phyloP scores from a whole-genome alignment of 1,284 basidiomycete species.

The Cutaneotrichosporon cavernicola region DNA sequence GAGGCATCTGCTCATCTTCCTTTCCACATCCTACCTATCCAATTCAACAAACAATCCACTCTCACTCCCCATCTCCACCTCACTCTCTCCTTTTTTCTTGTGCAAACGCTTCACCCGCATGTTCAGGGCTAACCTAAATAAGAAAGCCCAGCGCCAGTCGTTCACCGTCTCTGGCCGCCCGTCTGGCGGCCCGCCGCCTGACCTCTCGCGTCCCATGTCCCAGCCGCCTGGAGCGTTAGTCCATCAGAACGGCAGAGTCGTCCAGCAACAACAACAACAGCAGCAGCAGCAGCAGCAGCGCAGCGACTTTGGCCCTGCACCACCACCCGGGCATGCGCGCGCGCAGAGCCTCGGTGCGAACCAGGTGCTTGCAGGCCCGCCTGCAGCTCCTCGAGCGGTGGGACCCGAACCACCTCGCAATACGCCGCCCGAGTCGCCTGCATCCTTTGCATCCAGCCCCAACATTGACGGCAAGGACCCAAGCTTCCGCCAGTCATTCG shows the following conservation, averaged over 20 bases:
- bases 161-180: conserved; percentile 20
- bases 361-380: neutral
- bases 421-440: conserved; percentile 17
- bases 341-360: conserved; percentile 42
- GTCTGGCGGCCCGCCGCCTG: neutral
- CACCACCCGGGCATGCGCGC: conserved; percentile 58
- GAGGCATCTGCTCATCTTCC: neutral
- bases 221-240: conserved; percentile 1
- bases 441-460: conserved; percentile 6
- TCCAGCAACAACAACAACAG: neutral
- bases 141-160: conserved; percentile 2
- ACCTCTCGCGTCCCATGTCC: conserved; percentile 4
- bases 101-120: neutral
- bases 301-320: conserved; percentile 55
- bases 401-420: conserved; percentile 15
- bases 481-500: conserved; percentile 36
- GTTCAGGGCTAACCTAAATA: conserved; percentile 4
- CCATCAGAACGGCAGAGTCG: conserved; percentile 12
- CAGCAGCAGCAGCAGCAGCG: conserved; percentile 7
- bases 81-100: neutral
- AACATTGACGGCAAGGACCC: conserved; percentile 9
- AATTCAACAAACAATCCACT: neutral
- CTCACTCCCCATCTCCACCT: neutral
- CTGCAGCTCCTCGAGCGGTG: conserved; percentile 3
- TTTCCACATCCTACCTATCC: neutral